phyloP scores from a whole-genome alignment of 306 rosid genomes.

The Elaeagnus macrophylla region DNA sequence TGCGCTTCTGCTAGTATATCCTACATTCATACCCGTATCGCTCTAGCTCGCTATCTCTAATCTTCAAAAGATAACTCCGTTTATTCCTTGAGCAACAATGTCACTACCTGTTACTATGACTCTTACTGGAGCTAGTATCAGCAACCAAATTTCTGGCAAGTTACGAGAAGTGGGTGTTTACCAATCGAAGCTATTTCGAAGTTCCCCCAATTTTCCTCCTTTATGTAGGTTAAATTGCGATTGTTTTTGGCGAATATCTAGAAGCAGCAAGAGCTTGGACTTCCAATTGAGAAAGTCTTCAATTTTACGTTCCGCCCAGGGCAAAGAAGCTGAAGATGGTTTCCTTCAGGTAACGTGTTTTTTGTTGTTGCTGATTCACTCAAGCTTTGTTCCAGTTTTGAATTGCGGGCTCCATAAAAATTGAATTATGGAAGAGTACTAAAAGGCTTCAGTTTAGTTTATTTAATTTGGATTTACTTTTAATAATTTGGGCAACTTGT shows the following conservation, averaged over 20 bases:
- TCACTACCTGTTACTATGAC: slow-evolving; percentile 40
- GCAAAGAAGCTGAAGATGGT: slow-evolving; percentile 58
- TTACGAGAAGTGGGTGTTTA: slow-evolving; percentile 22
- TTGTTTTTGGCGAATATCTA: slow-evolving; percentile 21
- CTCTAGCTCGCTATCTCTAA: background rate
- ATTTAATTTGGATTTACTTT: no score
- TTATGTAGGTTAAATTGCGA: slow-evolving; percentile 10
- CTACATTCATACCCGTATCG: no score
- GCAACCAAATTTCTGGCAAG: slow-evolving; percentile 20
- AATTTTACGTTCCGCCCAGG: slow-evolving; percentile 33
- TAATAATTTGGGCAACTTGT: no score
- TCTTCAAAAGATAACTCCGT: background rate
- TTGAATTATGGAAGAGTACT: background rate
- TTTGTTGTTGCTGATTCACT: background rate
- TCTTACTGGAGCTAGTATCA: slow-evolving; percentile 20
- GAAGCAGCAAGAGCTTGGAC: slow-evolving; percentile 14
- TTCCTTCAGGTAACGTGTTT: slow-evolving; percentile 37
- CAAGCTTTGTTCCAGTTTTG: background rate
- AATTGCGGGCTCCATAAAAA: background rate
- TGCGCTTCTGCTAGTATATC: no score
- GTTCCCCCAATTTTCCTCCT: slow-evolving; percentile 27
- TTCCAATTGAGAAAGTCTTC: slow-evolving; percentile 22
- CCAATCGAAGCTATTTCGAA: slow-evolving; percentile 16
- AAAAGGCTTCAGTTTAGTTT: background rate
- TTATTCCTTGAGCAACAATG: slow-evolving; percentile 25